Evolutionary conservation across 495 filamentous ascomycete species (phyloP).

Genomic region (Staphylotrichum tortipilum): DNA sequence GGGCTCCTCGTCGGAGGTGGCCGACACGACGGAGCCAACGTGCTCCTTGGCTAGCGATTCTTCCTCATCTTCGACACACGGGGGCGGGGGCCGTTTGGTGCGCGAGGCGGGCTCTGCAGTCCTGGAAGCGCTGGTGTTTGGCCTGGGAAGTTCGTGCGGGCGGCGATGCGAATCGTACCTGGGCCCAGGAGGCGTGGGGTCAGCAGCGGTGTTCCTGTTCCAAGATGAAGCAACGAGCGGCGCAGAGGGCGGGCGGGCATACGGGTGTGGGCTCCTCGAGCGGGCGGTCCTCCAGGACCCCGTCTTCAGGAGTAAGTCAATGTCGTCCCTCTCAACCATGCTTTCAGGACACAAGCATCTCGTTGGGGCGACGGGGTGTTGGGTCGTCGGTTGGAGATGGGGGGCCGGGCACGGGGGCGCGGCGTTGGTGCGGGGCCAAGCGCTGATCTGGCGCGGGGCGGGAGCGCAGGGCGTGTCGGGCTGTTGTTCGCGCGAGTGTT

Average conservation of each 20-base stretch:
- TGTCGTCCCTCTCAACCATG: slow-evolving; percentile 31
- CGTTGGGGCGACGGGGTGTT: neutral
- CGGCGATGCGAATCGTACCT: slow-evolving; percentile 9
- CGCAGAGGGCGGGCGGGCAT: slow-evolving; percentile 14
- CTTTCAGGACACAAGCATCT: slow-evolving; percentile 8
- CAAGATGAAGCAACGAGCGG: no score
- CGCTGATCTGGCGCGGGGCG: neutral
- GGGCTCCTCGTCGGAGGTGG: slow-evolving; percentile 30
- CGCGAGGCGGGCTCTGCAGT: neutral
- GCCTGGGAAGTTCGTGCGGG: slow-evolving; percentile 2
- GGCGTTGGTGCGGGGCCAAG: neutral
- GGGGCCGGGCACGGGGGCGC: no score
- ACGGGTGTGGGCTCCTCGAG: slow-evolving; percentile 34
- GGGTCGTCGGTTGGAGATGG: no score
- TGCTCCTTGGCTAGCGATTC: slow-evolving; percentile 39
- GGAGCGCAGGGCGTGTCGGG: no score
- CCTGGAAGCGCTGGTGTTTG: slow-evolving; percentile 12
- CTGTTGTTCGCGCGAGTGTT: no score
- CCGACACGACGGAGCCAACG: slow-evolving; percentile 19
- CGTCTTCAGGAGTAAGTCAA: slow-evolving; percentile 30
- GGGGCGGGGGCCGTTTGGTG: slow-evolving; percentile 27
- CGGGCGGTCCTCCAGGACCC: slow-evolving; percentile 38
- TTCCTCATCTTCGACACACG: slow-evolving; percentile 39
- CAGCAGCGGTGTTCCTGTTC: neutral
- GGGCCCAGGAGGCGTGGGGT: neutral